Conservation (phyloP, 2,329 filamentous ascomycete genomes). For the Monilinia polystroma region DNA sequence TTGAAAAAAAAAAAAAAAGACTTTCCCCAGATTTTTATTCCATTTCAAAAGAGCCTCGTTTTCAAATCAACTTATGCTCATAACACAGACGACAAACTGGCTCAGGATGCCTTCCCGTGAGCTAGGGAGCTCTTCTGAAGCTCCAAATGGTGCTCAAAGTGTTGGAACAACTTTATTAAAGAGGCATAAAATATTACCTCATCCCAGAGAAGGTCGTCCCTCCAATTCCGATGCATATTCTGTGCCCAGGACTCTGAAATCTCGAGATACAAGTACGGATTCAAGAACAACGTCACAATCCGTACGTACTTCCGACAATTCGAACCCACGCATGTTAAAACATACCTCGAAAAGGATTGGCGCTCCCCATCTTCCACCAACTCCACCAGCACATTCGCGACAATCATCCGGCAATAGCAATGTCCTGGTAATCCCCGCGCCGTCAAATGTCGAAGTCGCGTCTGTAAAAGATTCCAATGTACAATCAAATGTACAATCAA, state of each 20-base stretch:
- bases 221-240: constrained; percentile 27
- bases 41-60: neutral
- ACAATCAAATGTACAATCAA: constrained; percentile 32
- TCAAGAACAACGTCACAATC: constrained; percentile 30
- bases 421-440: constrained; percentile 25
- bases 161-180: constrained; percentile 38
- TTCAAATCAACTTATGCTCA: constrained; percentile 36
- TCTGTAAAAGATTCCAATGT: constrained; percentile 25
- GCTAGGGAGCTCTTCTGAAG: constrained; percentile 34
- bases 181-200: constrained; percentile 39
- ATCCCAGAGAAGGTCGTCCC: constrained; percentile 35
- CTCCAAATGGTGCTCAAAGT: constrained; percentile 33
- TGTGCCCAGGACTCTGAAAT: constrained; percentile 29
- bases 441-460: constrained; percentile 31
- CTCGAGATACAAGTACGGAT: constrained; percentile 34
- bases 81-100: constrained; percentile 40
- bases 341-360: constrained; percentile 38
- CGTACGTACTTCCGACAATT: constrained; percentile 35
- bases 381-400: constrained; percentile 60
- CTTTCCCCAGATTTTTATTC: constrained; percentile 12
- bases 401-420: constrained; percentile 51
- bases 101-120: constrained; percentile 39
- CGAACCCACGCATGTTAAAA: constrained; percentile 39
- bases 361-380: constrained; percentile 51
- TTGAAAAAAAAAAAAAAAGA: neutral